Evolutionary conservation across 2,329 filamentous ascomycete genomes (phyloP).

Genomic region (Parafenestella ontariensis): DNA sequence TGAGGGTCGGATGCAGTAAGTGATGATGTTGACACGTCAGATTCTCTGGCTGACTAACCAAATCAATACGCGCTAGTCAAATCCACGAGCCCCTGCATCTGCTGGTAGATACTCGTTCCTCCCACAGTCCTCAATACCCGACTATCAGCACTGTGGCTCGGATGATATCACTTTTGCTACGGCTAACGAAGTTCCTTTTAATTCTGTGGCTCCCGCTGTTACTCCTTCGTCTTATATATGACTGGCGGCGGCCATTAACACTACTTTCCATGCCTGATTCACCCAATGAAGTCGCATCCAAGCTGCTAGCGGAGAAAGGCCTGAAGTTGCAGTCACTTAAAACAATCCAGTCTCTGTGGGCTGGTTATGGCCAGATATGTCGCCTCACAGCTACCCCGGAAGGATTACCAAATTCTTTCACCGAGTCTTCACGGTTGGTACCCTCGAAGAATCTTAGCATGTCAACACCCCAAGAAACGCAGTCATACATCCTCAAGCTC

Average conservation of each 20-base stretch:
- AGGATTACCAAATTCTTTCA: conserved; percentile 8
- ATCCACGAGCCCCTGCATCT: neutral
- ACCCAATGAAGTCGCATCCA: conserved; percentile 27
- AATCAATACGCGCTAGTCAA: too few species aligned
- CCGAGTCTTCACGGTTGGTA: conserved; percentile 17
- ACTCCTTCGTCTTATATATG: neutral
- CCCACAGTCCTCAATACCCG: neutral
- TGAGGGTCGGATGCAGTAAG: too few species aligned
- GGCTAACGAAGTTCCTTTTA: neutral
- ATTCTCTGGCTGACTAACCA: too few species aligned
- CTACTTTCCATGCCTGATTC: conserved; percentile 48
- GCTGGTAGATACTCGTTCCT: neutral
- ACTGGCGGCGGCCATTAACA: neutral
- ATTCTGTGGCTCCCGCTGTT: conserved; percentile 1
- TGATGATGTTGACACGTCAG: too few species aligned
- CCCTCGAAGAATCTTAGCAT: conserved; percentile 15
- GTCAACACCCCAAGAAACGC: conserved; percentile 22
- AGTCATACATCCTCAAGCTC: conserved; percentile 64
- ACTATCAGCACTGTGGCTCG: neutral
- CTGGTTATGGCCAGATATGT: conserved; percentile 63
- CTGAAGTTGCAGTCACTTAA: conserved; percentile 32
- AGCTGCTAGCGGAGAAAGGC: conserved; percentile 34
- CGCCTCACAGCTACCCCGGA: conserved; percentile 54
- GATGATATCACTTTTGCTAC: conserved; percentile 6
- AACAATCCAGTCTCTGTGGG: conserved; percentile 55